Conservation (phyloP, 2,329 filamentous ascomycete species). For the Lecanosticta acicola region DNA sequence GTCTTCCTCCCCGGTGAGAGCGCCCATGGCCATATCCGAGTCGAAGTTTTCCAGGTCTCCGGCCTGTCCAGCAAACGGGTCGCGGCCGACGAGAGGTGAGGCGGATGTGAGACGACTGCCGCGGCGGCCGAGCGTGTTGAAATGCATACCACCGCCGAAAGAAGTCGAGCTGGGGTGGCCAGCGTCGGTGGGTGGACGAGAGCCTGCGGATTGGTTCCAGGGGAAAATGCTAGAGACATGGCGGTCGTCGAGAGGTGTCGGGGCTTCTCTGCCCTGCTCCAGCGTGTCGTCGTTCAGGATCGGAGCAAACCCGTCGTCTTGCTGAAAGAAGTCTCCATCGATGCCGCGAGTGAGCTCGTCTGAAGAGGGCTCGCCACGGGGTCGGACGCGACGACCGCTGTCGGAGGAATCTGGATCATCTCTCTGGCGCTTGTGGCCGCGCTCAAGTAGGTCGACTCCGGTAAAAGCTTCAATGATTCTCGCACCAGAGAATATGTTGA, state of each 20-base stretch:
- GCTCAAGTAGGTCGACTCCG: slow-evolving; percentile 27
- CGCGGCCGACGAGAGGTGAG: slow-evolving; percentile 55
- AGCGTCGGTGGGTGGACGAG: slow-evolving; percentile 37
- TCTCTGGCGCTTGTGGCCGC: slow-evolving; percentile 25
- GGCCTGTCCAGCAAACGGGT: slow-evolving; percentile 14
- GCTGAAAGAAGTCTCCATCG: slow-evolving; percentile 6
- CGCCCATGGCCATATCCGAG: slow-evolving; percentile 12
- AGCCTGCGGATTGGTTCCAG: slow-evolving; percentile 52
- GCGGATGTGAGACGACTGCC: slow-evolving; percentile 53
- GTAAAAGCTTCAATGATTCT: slow-evolving; percentile 47
- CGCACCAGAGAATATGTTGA: slow-evolving; percentile 56
- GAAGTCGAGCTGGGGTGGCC: slow-evolving; percentile 25
- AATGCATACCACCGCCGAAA: slow-evolving; percentile 22
- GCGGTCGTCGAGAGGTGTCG: slow-evolving; percentile 57
- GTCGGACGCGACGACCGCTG: slow-evolving; percentile 25
- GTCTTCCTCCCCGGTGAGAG: slow-evolving; percentile 29
- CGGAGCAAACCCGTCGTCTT: slow-evolving; percentile 14
- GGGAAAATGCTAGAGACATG: slow-evolving; percentile 58
- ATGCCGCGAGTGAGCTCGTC: slow-evolving; percentile 32
- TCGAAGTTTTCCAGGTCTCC: slow-evolving; percentile 6
- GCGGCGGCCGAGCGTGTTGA: slow-evolving; percentile 36
- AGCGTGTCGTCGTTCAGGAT: slow-evolving; percentile 40
- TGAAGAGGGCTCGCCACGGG: slow-evolving; percentile 30
- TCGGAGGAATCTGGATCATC: slow-evolving; percentile 25
- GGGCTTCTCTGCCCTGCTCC: slow-evolving; percentile 66